Base-by-base conservation (phyloP, 768 basidiomycete genomes). In the Psilocybe tampanensis region DNA sequence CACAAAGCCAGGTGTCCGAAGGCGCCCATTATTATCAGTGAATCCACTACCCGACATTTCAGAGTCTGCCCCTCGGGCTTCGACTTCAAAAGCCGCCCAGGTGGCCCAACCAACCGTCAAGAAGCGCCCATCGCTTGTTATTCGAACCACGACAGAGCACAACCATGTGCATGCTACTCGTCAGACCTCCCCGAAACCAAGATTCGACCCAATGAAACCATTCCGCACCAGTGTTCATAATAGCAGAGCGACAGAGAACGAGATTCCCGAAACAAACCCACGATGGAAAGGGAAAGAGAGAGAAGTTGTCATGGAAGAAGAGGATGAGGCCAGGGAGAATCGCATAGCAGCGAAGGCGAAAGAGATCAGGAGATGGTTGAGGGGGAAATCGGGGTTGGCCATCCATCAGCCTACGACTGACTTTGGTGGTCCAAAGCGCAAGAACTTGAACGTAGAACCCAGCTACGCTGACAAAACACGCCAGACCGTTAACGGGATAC, bases 1-100 rank as follows among this genome's bases (percentile, higher is more conserved):
- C 1, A 73, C 71, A 32, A 76, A 76, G 59, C 69, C 67, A 3
- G 64, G 74, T 54, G 65, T 76, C 18, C 71, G 70, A 48, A 73
- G 76, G 22, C 75, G 72, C 29, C 26, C 42, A 7, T n/a, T 33
- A 23, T 3, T 5, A 48, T 29, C 47, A 32, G 13, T 17, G 32
- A 48, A 23, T n/a, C 18, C 47, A 48, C 29, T 29, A 34, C 26
- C 15, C 72, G 19, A 72, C 71, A 33, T 53, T 74, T 54, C 76
- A 77, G 47, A 73, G 76, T 60, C 66, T 48, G 74, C 72, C 17
- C 68, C 68, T 22, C 63, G 62, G 8, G 58, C 44, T 47, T 60
- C 62, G 11, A 60, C 56, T 15, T 62, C 60, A 12, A 60, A 53
- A 26, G 55, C 54, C 19, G 19, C 32, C 22, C 44, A 42, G 34